Evolutionary conservation across 192 early-diverging fungal genomes (phyloP).

Genomic region (Thamnidium elegans): DNA sequence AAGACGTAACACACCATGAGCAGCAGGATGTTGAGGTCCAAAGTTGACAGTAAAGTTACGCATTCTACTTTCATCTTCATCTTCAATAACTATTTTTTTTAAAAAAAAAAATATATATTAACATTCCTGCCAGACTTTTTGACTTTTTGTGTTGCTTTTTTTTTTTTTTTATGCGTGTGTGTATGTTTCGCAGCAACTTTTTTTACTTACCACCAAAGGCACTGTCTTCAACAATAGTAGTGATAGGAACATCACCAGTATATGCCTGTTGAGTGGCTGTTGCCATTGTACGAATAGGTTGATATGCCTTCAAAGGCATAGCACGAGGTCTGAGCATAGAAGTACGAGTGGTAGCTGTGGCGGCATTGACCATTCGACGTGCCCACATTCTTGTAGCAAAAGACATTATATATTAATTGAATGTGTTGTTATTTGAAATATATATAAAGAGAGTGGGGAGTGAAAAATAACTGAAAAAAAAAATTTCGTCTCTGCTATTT

Average conservation of each 20-base stretch:
- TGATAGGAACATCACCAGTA: constrained; percentile 18
- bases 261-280: constrained; percentile 14
- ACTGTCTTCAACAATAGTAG: constrained; percentile 35
- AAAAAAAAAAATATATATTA: neutral
- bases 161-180: neutral
- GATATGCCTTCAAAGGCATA: constrained; percentile 9
- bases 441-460: constrained; percentile 17
- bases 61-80: constrained; percentile 49
- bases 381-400: constrained; percentile 36
- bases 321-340: constrained; percentile 2
- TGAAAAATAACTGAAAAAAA: neutral
- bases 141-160: neutral
- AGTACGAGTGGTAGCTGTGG: constrained; percentile 17
- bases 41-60: constrained; percentile 95
- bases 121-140: neutral
- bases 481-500: neutral
- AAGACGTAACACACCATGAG: constrained; percentile 72
- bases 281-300: constrained; percentile 35
- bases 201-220: constrained; percentile 26
- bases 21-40: constrained; percentile 99
- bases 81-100: constrained; percentile 32
- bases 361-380: constrained; percentile 18
- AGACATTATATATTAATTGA: constrained; percentile 20
- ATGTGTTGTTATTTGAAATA: neutral
- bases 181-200: neutral